Evolutionary conservation across 2,329 filamentous ascomycete genomes (phyloP), one percentile per base, ranked within the genome.

Genomic region (Berkeleyomyces rouxiae): DNA sequence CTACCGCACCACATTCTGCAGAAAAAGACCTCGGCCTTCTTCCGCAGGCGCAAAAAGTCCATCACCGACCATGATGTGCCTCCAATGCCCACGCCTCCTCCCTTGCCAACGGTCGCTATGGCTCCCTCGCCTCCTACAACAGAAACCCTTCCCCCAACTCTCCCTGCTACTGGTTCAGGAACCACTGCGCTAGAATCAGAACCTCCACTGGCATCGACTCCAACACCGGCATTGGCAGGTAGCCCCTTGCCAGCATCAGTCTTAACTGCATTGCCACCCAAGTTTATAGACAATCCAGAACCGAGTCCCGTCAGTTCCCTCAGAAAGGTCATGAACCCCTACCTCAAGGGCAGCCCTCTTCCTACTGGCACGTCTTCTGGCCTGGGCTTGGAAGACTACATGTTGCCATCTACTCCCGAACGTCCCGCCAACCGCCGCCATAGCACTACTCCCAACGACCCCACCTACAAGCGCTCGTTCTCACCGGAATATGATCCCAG

Each of bases 1-100:
- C 73, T 73, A 31, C 75, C 78, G 59, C 76, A 75, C 61, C 71
- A 77, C 13, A 76, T 76, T 23, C 75, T 96, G 60, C 87, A 88
- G 69, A 96, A 96, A 77, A 96, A 96, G 73, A 83, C 89, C 3
- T 95, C 92, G 0, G 92, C 90, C 0, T 97, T 99, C 75, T 97
- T 97, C 75, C 82, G 93, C 66, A 82, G 93, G 65, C 82, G 91
- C 66, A 97, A 97, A 81, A 95, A 92, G 79, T 96, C 91, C 4
- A 74, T 90, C 42, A 82, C 83, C 11, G 90, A 95, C 66, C 40
- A 46, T 39, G 79, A 82, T 31, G 79, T 79, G 46, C 83, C 86
- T 42, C 83, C 86, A 7, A 73, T 85, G 39, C 80, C 80, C 0
- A 68, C 73, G 40, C 78, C 72, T 64, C 78, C 71, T 65, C 75